Percentiles rank a stretch among this genome's conserved stretches.
Conservation (phyloP, 768 basidiomycete genomes). For the Steccherinum ochraceum region DNA sequence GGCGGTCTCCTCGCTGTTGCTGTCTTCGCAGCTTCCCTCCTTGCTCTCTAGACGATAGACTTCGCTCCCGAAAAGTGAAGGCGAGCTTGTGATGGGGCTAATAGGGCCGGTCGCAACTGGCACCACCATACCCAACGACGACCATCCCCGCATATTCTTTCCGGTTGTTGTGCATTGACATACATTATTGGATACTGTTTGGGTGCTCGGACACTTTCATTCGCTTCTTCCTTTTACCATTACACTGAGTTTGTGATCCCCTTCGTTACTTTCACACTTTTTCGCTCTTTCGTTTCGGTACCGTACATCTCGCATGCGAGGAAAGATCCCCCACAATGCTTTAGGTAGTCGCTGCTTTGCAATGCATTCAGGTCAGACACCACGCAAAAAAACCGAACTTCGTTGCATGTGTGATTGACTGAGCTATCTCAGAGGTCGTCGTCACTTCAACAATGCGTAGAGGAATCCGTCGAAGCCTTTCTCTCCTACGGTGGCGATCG, state of each 20-base stretch:
- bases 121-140: not conserved
- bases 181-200: not conserved
- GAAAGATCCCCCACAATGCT: conserved; percentile 19
- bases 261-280: conserved; percentile 6
- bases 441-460: conserved; percentile 9
- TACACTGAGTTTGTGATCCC: not conserved
- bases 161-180: conserved; percentile 10
- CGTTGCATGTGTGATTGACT: not conserved
- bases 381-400: conserved; percentile 12
- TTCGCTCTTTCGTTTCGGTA: conserved; percentile 7
- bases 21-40: conserved; percentile 39
- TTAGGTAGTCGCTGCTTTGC: conserved; percentile 21
- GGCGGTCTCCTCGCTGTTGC: conserved; percentile 42
- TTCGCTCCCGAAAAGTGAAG: conserved; percentile 4
- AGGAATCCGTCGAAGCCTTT: conserved; percentile 28
- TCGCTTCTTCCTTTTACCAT: conserved; percentile 1
- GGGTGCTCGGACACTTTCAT: not conserved
- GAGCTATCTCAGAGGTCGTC: not conserved
- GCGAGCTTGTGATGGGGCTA: not conserved
- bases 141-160: conserved; percentile 7
- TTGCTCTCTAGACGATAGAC: conserved; percentile 19
- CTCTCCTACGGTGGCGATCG: conserved; percentile 28
- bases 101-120: not conserved
- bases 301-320: conserved; percentile 24
- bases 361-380: conserved; percentile 16